Evolutionary conservation across 352 stramenopile genomes (phyloP).

Genomic region (Phytopythium vexans): DNA sequence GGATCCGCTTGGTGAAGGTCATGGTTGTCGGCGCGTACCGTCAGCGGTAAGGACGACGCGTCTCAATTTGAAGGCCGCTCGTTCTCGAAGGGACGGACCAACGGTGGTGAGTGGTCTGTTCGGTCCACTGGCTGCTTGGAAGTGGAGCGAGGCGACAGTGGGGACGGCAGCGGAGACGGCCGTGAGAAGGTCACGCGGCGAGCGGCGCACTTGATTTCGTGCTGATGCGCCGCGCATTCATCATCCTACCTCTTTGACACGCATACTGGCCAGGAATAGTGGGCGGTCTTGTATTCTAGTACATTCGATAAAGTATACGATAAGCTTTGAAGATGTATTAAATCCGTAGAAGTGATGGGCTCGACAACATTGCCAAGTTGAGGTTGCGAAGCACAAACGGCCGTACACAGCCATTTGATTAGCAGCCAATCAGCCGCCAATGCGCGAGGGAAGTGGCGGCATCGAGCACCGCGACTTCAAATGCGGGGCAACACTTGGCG

Average conservation of each 20-base stretch:
- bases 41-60: too few relatives aligned
- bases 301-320: neutral
- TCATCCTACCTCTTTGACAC: constrained; percentile 1
- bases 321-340: neutral
- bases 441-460: too few relatives aligned
- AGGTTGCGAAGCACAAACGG: constrained; percentile 1
- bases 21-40: neutral
- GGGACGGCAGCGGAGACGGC: neutral
- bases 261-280: neutral
- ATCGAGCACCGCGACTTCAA: too few relatives aligned
- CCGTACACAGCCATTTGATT: constrained; percentile 6
- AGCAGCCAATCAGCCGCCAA: too few relatives aligned
- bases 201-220: neutral
- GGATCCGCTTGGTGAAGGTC: constrained; percentile 89
- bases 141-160: neutral
- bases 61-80: too few relatives aligned
- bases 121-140: neutral
- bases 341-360: neutral
- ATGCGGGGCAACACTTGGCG: too few relatives aligned
- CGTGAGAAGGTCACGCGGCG: too few relatives aligned
- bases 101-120: too few relatives aligned
- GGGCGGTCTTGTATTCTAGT: neutral
- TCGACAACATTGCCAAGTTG: neutral
- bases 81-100: too few relatives aligned
- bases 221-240: neutral